Conservation (phyloP, 768 basidiomycete genomes). For the Cystobasidium ongulense region DNA sequence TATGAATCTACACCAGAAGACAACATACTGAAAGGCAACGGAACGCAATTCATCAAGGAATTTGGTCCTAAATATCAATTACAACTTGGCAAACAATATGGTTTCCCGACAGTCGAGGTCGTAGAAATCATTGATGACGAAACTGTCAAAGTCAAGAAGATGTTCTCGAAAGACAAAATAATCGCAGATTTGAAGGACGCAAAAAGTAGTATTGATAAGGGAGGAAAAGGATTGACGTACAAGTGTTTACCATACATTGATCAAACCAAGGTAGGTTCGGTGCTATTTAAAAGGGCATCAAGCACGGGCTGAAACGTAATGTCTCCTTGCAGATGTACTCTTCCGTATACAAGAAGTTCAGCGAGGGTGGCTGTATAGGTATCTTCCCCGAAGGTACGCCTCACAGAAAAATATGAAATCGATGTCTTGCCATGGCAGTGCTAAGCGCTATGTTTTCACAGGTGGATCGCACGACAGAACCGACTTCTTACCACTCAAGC, state of each 20-base stretch:
- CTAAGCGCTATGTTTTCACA: slow-evolving; percentile 44
- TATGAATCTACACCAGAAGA: slow-evolving; percentile 58
- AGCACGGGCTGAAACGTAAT: not conserved
- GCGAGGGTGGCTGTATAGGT: slow-evolving; percentile 79
- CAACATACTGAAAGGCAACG: slow-evolving; percentile 72
- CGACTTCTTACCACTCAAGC: slow-evolving; percentile 90
- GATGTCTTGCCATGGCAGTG: not conserved
- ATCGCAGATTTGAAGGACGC: slow-evolving; percentile 41
- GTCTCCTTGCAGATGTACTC: slow-evolving; percentile 64
- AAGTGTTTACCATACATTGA: slow-evolving; percentile 81
- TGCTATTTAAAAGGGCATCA: not conserved
- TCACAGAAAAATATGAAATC: not conserved
- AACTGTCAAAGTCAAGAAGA: slow-evolving; percentile 70
- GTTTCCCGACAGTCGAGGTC: slow-evolving; percentile 71
- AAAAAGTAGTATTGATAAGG: slow-evolving; percentile 43
- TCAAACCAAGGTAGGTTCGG: slow-evolving; percentile 54
- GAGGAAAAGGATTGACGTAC: slow-evolving; percentile 60
- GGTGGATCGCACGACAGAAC: slow-evolving; percentile 97
- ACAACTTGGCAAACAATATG: slow-evolving; percentile 70
- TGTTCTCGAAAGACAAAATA: slow-evolving; percentile 53
- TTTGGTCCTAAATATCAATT: slow-evolving; percentile 73
- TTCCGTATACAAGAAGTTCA: slow-evolving; percentile 77
- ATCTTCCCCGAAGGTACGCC: slow-evolving; percentile 90
- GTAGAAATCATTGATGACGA: slow-evolving; percentile 82
- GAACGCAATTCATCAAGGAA: slow-evolving; percentile 66